Base-by-base conservation (phyloP, 2,329 filamentous ascomycete genomes). In the Alternaria longipes region DNA sequence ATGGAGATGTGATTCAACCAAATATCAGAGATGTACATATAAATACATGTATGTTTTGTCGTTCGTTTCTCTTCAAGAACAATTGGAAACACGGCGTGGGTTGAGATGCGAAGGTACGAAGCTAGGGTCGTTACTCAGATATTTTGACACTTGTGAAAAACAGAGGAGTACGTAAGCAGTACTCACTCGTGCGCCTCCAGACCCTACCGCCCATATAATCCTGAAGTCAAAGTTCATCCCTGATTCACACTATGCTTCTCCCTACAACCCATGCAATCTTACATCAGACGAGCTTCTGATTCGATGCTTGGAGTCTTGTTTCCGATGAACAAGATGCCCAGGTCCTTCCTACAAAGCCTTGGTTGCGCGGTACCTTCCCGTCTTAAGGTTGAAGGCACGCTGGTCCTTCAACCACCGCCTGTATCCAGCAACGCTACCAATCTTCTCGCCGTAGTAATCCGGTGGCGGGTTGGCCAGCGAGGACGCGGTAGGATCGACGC, bases 381-480 rank as follows among this genome's bases (percentile, higher is more conserved):
- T 87, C 84, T 93, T 93, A 59, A 83, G 71, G 83, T 97, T 97
- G 83, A 97, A 99, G 9, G 94, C 94, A 64, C 94, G 86, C 84
- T 98, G 95, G 76, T 99, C 95, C 85, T 97, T 98, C 74, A 99
- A 82, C 95, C 95, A 99, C 79, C 93, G 90, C 73, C 95, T 85
- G 80, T 98, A 99, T 47, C 92, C 94, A 55, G 89, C 86, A 22
- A 98, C 93, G 73, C 93, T 97, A 53, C 91, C 92, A 72, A 99
- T 97, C 86, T 97, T 98, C 83, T 99, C 95, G 72, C 95, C 95
- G 75, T 99, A 99, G 81, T 97, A 99, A 78, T 99, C 95, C 44
- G 94, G 94, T 1, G 97, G 92, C 18, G 95, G 95, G 82, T 98
- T 98, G 54, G 92, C 88, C 70, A 95, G 90, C 41, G 92, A 97